Percentiles rank a stretch among this genome's conserved stretches.
Conservation (phyloP, 495 filamentous ascomycete genomes). For the Talaromyces trachyspermus region DNA sequence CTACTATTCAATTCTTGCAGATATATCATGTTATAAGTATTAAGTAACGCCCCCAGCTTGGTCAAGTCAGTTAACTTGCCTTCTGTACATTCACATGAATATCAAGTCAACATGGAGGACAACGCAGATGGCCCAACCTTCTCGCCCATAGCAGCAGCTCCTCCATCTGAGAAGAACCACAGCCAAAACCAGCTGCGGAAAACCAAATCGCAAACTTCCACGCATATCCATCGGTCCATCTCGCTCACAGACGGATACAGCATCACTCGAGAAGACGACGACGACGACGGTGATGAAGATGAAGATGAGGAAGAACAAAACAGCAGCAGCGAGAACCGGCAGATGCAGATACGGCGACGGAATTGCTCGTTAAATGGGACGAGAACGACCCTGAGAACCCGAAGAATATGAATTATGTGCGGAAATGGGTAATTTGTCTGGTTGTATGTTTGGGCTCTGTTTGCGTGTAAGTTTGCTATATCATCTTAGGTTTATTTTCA, state of each 20-base stretch:
- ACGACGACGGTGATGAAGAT: constrained; percentile 12
- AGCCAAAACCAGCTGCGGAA: constrained; percentile 15
- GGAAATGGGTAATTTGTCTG: constrained; percentile 71
- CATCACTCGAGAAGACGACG: constrained; percentile 29
- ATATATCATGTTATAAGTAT: too few species aligned
- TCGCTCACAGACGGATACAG: constrained; percentile 60
- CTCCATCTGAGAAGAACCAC: constrained; percentile 17
- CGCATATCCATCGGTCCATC: constrained; percentile 30
- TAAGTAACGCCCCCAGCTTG: too few species aligned
- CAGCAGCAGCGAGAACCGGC: constrained; percentile 2
- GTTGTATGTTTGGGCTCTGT: constrained; percentile 66
- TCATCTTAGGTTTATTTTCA: too few species aligned
- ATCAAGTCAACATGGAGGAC: neutral
- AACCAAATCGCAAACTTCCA: neutral
- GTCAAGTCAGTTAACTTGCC: too few species aligned
- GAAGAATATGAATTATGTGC: constrained; percentile 53
- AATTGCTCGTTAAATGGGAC: constrained; percentile 62
- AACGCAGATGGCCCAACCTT: neutral
- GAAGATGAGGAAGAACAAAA: constrained; percentile 12
- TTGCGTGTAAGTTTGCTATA: constrained; percentile 84
- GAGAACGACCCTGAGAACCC: constrained; percentile 70
- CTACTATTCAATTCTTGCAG: too few species aligned
- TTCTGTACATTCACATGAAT: too few species aligned
- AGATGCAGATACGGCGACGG: constrained; percentile 24
- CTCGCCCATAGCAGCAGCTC: constrained; percentile 14